phyloP scores from a whole-genome alignment of 2,329 filamentous ascomycete species.

The Colletotrichum cereale region DNA sequence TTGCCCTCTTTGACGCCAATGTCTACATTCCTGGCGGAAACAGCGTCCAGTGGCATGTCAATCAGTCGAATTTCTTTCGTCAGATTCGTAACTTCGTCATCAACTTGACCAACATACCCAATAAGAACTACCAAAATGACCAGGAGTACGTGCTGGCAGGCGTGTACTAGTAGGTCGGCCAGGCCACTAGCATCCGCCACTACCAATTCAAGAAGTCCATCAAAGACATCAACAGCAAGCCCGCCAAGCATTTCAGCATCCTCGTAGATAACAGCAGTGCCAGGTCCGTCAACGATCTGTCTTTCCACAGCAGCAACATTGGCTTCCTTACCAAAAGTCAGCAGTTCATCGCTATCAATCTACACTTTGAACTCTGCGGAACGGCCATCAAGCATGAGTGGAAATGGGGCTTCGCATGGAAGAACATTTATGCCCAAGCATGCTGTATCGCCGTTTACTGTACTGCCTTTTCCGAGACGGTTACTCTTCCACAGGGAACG shows the following conservation, averaged over 20 bases:
- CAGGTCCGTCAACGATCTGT: constrained; percentile 68
- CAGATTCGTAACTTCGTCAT: constrained; percentile 75
- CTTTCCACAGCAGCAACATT: constrained; percentile 68
- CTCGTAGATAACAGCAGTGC: constrained; percentile 50
- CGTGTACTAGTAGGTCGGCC: constrained; percentile 75
- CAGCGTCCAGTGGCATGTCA: constrained; percentile 49
- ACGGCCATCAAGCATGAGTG: constrained; percentile 77
- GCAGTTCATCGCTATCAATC: constrained; percentile 77
- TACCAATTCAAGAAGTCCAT: constrained; percentile 56
- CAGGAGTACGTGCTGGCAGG: constrained; percentile 52
- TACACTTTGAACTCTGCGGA: constrained; percentile 74
- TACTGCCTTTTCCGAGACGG: no score
- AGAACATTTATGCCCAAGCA: background rate
- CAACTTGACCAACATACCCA: constrained; percentile 52
- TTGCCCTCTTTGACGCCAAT: constrained; percentile 12
- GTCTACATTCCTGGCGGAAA: constrained; percentile 42
- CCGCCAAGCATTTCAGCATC: constrained; percentile 28
- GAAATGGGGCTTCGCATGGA: constrained; percentile 77
- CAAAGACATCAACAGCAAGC: constrained; percentile 23
- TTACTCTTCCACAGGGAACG: background rate
- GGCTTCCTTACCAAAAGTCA: constrained; percentile 71
- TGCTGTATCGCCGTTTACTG: no score
- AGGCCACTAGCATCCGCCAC: constrained; percentile 67
- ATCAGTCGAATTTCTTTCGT: constrained; percentile 67
- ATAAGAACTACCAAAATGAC: constrained; percentile 46